Evolutionary conservation across 371 early-diverging fungal species (phyloP).

Genomic region (Fennellomyces sp.): DNA sequence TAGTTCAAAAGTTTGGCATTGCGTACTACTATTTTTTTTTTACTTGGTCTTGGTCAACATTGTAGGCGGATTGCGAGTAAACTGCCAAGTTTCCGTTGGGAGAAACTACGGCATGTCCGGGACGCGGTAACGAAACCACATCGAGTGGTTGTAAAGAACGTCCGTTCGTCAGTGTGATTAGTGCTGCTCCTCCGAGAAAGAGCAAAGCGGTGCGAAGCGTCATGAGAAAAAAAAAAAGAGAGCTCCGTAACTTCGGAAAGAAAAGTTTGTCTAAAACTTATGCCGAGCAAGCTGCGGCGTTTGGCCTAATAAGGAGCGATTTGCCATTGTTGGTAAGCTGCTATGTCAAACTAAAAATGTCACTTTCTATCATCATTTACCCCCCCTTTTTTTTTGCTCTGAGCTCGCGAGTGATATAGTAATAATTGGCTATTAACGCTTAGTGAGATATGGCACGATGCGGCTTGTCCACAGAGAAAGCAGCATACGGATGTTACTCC

Average conservation of each 20-base stretch:
- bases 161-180: background rate
- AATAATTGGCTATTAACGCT: too few species aligned
- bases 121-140: constrained; percentile 56
- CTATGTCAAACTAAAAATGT: too few species aligned
- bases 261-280: background rate
- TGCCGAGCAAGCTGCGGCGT: too few species aligned
- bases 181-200: background rate
- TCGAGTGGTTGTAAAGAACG: constrained; percentile 31
- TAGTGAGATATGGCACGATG: too few species aligned
- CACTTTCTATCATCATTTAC: too few species aligned
- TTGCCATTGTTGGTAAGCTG: background rate
- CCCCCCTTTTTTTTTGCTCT: too few species aligned
- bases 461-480: too few species aligned
- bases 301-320: background rate
- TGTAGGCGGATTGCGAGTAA: constrained; percentile 55
- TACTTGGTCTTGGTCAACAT: constrained; percentile 48
- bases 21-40: background rate
- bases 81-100: constrained; percentile 54
- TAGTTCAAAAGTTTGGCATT: too few species aligned
- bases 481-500: too few species aligned
- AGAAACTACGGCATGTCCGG: constrained; percentile 44
- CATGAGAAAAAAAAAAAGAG: background rate
- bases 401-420: too few species aligned
- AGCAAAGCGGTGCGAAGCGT: background rate
- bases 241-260: background rate